phyloP scores from a whole-genome alignment of 176 grass and related monocot species.

The Avena eriantha region DNA sequence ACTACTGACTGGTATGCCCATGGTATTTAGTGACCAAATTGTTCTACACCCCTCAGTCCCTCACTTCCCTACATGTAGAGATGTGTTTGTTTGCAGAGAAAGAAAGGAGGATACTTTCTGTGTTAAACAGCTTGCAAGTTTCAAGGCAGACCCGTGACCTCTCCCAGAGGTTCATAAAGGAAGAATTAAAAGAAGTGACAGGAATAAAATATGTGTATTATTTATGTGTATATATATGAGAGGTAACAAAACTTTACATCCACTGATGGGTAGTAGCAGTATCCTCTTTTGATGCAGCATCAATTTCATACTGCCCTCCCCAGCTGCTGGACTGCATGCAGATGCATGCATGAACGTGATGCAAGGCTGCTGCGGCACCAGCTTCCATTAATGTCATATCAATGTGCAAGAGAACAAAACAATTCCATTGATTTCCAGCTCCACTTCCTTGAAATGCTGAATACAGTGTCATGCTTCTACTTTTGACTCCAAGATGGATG shows the following conservation, averaged over 20 bases:
- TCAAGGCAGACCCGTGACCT: slow-evolving; percentile 73
- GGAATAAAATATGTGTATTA: slow-evolving; percentile 13
- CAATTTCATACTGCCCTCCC: slow-evolving; percentile 53
- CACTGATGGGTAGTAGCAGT: background rate
- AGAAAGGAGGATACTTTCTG: slow-evolving; percentile 48
- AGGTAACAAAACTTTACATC: slow-evolving; percentile 10
- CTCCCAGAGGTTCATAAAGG: slow-evolving; percentile 17
- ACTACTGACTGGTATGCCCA: slow-evolving; percentile 45
- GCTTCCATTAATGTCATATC: slow-evolving; percentile 64
- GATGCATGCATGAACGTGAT: slow-evolving; percentile 15
- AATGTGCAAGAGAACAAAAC: slow-evolving; percentile 68
- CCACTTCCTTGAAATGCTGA: slow-evolving; percentile 42
- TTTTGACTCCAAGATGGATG: background rate
- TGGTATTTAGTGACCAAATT: slow-evolving; percentile 75
- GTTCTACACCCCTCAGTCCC: slow-evolving; percentile 39
- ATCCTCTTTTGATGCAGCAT: slow-evolving; percentile 58
- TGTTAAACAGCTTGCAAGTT: slow-evolving; percentile 40
- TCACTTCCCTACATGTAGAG: background rate
- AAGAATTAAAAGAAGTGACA: background rate
- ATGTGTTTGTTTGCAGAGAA: slow-evolving; percentile 47
- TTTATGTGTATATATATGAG: background rate
- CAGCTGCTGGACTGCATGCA: slow-evolving; percentile 34
- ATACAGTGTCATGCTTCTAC: slow-evolving; percentile 8
- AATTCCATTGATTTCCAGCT: slow-evolving; percentile 21
- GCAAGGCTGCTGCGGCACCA: slow-evolving; percentile 61